Conservation (phyloP, 768 basidiomycete species). For the Lactifluus pinguis region DNA sequence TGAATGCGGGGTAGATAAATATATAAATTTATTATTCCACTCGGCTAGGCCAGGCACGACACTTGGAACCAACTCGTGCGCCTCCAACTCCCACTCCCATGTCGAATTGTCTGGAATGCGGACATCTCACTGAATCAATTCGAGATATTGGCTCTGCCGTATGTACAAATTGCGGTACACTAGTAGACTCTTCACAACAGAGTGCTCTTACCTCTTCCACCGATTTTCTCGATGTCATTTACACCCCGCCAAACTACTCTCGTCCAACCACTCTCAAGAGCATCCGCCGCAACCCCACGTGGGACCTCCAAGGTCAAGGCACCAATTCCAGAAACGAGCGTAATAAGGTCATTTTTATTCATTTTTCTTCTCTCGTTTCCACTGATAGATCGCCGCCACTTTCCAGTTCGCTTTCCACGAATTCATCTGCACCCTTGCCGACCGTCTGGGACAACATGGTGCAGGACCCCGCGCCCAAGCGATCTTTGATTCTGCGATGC, state of each 20-base stretch:
- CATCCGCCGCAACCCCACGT: constrained; percentile 41
- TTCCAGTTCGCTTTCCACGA: constrained; percentile 50
- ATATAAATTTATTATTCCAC: background rate
- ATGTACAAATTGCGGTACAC: constrained; percentile 65
- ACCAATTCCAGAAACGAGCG: constrained; percentile 55
- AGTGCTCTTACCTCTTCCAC: constrained; percentile 44
- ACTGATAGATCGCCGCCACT: background rate
- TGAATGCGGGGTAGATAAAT: too few relatives aligned
- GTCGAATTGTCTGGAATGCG: constrained; percentile 14
- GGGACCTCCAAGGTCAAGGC: constrained; percentile 57
- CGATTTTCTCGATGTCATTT: constrained; percentile 29
- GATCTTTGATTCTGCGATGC: constrained; percentile 63
- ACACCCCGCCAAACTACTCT: constrained; percentile 22
- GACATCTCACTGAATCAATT: constrained; percentile 15
- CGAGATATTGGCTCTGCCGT: constrained; percentile 29
- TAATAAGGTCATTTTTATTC: constrained; percentile 40
- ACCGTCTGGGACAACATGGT: constrained; percentile 50
- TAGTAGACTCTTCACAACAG: constrained; percentile 49
- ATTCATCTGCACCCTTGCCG: constrained; percentile 53
- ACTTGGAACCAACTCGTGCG: too few relatives aligned
- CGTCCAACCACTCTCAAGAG: constrained; percentile 35
- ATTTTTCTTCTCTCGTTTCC: constrained; percentile 3
- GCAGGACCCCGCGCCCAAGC: constrained; percentile 55
- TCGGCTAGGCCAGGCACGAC: background rate
- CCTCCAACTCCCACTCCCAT: background rate